A percentile compares a stretch with the other conserved stretches of the same genome.
phyloP scores from a whole-genome alignment of 2,329 filamentous ascomycete genomes.

The Colletotrichum godetiae region DNA sequence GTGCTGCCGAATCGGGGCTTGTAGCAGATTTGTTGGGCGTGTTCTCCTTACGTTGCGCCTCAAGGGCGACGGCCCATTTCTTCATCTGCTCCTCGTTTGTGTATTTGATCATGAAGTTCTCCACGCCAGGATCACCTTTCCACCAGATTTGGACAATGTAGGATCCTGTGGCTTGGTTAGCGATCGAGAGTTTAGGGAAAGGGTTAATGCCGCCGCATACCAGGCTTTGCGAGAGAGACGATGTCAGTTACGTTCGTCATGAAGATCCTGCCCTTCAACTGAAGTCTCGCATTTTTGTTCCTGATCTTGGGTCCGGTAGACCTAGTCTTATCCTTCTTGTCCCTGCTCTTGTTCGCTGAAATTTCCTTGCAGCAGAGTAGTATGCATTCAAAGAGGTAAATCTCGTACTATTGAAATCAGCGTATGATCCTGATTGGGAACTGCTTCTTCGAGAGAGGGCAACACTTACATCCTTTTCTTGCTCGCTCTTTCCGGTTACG shows the following conservation, averaged over 20 bases:
- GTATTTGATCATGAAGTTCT: conserved; percentile 96
- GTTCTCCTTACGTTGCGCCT: conserved; percentile 77
- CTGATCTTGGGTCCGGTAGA: conserved; percentile 66
- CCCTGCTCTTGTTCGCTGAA: conserved; percentile 83
- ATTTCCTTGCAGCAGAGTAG: conserved; percentile 97
- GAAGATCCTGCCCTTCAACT: conserved; percentile 96
- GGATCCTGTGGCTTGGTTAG: conserved; percentile 69
- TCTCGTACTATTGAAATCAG: conserved; percentile 79
- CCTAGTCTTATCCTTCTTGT: conserved; percentile 76
- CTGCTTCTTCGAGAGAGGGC: not conserved
- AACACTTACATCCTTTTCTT: conserved; percentile 84
- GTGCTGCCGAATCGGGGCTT: conserved; percentile 64
- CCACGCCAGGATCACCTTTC: conserved; percentile 95
- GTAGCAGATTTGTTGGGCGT: conserved; percentile 56
- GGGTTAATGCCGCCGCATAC: conserved; percentile 61
- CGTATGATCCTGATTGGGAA: not conserved
- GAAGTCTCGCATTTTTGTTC: conserved; percentile 82
- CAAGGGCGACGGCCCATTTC: conserved; percentile 87
- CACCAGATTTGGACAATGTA: conserved; percentile 98
- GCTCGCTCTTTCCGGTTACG: conserved; percentile 87
- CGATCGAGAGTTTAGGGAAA: not conserved
- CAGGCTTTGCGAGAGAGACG: conserved; percentile 86
- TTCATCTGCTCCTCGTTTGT: conserved; percentile 91
- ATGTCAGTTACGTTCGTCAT: conserved; percentile 99
- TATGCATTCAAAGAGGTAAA: conserved; percentile 96